phyloP scores from a whole-genome alignment of 352 stramenopile genomes.

The Globisporangium mamillatum region DNA sequence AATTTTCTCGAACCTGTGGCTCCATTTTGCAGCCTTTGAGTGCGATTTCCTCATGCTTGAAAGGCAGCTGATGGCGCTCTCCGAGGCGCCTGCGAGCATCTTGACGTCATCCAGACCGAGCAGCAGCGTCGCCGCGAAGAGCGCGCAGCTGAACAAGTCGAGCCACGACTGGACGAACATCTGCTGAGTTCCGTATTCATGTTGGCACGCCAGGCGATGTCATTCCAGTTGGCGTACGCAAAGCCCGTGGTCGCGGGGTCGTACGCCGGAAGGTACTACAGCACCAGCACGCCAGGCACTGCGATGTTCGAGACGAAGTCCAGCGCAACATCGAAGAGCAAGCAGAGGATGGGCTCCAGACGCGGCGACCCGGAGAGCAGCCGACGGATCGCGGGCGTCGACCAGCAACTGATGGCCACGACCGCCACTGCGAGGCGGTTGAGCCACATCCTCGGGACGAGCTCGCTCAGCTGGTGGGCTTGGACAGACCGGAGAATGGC shows the following conservation, averaged over 20 bases:
- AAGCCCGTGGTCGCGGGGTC: background rate
- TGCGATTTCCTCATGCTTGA: background rate
- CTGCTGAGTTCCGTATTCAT: conserved; percentile 14
- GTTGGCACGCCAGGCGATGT: conserved; percentile 9
- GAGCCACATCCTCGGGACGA: conserved; percentile 6
- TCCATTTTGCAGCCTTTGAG: background rate
- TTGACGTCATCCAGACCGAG: conserved; percentile 15
- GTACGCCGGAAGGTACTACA: conserved; percentile 2
- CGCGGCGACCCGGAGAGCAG: background rate
- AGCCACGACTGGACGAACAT: conserved; percentile 12
- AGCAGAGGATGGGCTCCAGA: conserved; percentile 2
- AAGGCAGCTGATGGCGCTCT: background rate
- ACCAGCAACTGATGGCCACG: conserved; percentile 13
- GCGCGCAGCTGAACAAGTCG: conserved; percentile 7
- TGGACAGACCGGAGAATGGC: conserved; percentile 18
- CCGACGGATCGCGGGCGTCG: conserved; percentile 1
- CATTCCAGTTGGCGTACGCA: background rate
- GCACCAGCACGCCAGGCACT: background rate
- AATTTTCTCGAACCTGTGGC: background rate
- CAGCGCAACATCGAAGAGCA: conserved; percentile 8
- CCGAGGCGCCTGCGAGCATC: conserved; percentile 1
- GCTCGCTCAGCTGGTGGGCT: conserved; percentile 14
- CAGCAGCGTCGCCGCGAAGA: conserved; percentile 9
- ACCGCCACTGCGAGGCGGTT: background rate
- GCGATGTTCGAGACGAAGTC: conserved; percentile 12